These are phyloP conservation scores for Hanseniaspora clermontiae DNA, from an alignment of 805 yeast species.

Conservation along the genomic window DNA sequence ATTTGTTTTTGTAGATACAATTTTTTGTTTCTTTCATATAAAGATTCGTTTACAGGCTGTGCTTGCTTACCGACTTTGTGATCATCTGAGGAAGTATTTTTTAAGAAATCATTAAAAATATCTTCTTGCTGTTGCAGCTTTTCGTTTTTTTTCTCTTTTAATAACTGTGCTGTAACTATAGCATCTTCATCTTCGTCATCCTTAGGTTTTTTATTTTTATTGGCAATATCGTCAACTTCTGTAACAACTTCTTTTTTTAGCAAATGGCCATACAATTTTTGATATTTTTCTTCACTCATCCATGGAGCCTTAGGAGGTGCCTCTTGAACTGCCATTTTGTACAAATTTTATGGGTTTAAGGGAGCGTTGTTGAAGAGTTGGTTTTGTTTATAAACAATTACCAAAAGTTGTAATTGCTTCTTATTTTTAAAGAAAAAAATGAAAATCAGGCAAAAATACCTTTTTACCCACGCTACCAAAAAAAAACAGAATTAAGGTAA, in stretches of 20 bases:
- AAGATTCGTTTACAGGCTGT: constrained; percentile 17
- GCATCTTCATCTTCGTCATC: constrained; percentile 18
- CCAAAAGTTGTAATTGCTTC: no score
- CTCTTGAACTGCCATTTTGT: not conserved
- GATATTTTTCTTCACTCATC: constrained; percentile 30
- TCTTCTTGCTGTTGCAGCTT: not conserved
- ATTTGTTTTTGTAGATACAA: constrained; percentile 19
- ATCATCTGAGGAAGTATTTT: not conserved
- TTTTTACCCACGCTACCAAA: no score
- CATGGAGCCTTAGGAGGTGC: constrained; percentile 29
- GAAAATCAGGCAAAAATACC: no score
- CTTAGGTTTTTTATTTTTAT: not conserved
- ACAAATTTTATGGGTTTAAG: not conserved
- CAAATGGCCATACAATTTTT: constrained; percentile 22
- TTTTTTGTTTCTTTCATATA: constrained; percentile 24
- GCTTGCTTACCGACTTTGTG: not conserved
- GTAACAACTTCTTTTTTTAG: constrained; percentile 13
- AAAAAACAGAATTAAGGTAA: no score
- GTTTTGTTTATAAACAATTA: no score
- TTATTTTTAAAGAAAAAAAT: no score
- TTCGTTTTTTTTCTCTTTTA: not conserved
- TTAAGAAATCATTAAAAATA: not conserved
- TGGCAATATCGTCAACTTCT: constrained; percentile 2
- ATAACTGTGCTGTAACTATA: not conserved
- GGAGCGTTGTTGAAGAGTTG: no score